Evolutionary conservation across 352 stramenopile species (phyloP).

Genomic region (Phytophthora capsici): DNA sequence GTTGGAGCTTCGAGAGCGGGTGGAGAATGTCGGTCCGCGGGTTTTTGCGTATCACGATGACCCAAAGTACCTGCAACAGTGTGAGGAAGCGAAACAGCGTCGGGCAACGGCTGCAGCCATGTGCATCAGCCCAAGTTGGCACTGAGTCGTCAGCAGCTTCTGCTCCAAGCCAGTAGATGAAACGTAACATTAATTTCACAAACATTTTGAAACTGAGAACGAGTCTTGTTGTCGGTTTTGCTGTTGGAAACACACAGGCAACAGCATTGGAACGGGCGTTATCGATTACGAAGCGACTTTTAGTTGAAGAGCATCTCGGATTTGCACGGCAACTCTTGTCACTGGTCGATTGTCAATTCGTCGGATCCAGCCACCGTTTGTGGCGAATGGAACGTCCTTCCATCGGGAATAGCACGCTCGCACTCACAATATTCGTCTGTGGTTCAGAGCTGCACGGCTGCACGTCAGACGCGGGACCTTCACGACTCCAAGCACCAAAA

Average conservation of each 20-base stretch:
- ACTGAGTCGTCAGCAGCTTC: slow-evolving; percentile 7
- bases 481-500: slow-evolving; percentile 1
- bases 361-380: slow-evolving; percentile 8
- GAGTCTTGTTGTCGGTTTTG: no score
- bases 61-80: slow-evolving; percentile 35
- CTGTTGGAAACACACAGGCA: neutral
- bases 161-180: neutral
- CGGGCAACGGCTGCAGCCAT: slow-evolving; percentile 22
- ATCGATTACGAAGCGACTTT: neutral
- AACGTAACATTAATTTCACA: neutral
- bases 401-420: neutral
- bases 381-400: neutral
- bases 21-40: slow-evolving; percentile 31
- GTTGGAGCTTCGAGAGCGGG: slow-evolving; percentile 28
- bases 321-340: slow-evolving; percentile 15
- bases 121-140: slow-evolving; percentile 20
- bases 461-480: slow-evolving; percentile 6
- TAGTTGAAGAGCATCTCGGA: slow-evolving; percentile 16
- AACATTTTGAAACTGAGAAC: neutral
- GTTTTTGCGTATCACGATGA: slow-evolving; percentile 30
- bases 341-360: slow-evolving; percentile 9
- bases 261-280: neutral
- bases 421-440: slow-evolving; percentile 27
- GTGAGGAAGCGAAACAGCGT: slow-evolving; percentile 27
- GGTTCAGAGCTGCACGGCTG: slow-evolving; percentile 7